phyloP scores from a whole-genome alignment of 2,329 filamentous ascomycete species.

The Monilinia fructicola region DNA sequence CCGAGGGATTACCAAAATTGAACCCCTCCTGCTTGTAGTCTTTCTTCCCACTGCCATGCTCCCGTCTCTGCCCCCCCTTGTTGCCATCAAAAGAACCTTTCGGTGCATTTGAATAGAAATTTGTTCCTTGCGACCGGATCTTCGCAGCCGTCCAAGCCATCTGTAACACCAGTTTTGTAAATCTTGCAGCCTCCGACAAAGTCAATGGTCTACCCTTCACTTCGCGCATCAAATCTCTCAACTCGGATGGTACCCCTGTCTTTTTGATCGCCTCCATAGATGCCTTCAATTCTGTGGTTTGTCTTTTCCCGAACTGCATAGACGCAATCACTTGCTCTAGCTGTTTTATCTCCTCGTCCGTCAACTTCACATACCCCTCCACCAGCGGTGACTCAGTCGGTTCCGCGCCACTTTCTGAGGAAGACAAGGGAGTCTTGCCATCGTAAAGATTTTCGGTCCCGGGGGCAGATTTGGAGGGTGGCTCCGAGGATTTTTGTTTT shows the following conservation, averaged over 20 bases:
- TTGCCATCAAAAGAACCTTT: constrained; percentile 27
- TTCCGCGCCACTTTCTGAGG: constrained; percentile 29
- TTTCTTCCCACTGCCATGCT: constrained; percentile 2
- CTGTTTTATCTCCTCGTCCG: constrained; percentile 54
- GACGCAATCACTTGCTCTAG: constrained; percentile 57
- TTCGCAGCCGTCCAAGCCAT: constrained; percentile 38
- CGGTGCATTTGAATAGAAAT: constrained; percentile 30
- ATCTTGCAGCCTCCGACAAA: constrained; percentile 36
- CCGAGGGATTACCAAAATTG: constrained; percentile 26
- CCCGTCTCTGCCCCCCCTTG: not conserved
- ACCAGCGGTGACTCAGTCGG: constrained; percentile 36
- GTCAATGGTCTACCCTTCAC: constrained; percentile 36
- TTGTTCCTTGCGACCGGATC: constrained; percentile 36
- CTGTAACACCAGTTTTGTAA: constrained; percentile 41
- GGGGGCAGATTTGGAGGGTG: constrained; percentile 37
- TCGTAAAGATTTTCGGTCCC: constrained; percentile 49
- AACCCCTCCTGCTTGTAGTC: constrained; percentile 42
- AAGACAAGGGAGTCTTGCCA: constrained; percentile 44
- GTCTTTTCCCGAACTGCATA: constrained; percentile 56
- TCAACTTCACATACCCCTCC: constrained; percentile 45
- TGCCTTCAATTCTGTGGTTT: constrained; percentile 61
- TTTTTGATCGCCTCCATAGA: constrained; percentile 63
- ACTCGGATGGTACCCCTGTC: constrained; percentile 65
- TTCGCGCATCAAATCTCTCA: constrained; percentile 44
- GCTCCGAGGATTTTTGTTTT: constrained; percentile 41